Percentiles rank a stretch among this genome's conserved stretches.
phyloP scores from a whole-genome alignment of 441 rosid species.

The Pelargonium cotyledonis region DNA sequence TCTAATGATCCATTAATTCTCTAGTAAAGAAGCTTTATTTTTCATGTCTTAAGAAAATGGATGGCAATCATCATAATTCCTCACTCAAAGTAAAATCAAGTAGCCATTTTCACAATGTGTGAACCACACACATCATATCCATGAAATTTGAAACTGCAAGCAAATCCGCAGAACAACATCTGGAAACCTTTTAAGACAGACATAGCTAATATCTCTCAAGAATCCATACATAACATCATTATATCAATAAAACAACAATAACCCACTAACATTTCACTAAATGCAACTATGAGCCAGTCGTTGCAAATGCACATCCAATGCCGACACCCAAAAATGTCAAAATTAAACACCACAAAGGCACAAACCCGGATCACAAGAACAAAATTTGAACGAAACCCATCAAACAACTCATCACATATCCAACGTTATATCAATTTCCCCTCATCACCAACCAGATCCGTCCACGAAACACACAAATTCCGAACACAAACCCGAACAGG shows the following conservation, averaged over 20 bases:
- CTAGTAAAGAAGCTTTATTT: no score
- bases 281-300: not conserved
- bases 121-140: no score
- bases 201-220: not conserved
- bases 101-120: no score
- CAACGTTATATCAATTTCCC: not conserved
- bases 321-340: not conserved
- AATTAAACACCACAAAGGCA: not conserved
- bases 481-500: not conserved
- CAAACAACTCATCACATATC: not conserved
- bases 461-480: not conserved
- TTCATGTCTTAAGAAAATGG: no score
- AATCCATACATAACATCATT: not conserved
- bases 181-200: no score
- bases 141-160: no score
- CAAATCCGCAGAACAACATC: no score
- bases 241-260: not conserved
- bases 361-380: conserved; percentile 25
- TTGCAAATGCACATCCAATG: conserved; percentile 1
- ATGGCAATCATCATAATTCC: no score
- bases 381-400: not conserved
- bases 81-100: no score
- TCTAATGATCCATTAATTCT: not conserved
- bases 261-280: not conserved
- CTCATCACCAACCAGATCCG: not conserved